Evolutionary conservation across 257 asterid species (phyloP), one percentile per base, ranked within the genome.

Genomic region (Oldenlandia corymbosa): DNA sequence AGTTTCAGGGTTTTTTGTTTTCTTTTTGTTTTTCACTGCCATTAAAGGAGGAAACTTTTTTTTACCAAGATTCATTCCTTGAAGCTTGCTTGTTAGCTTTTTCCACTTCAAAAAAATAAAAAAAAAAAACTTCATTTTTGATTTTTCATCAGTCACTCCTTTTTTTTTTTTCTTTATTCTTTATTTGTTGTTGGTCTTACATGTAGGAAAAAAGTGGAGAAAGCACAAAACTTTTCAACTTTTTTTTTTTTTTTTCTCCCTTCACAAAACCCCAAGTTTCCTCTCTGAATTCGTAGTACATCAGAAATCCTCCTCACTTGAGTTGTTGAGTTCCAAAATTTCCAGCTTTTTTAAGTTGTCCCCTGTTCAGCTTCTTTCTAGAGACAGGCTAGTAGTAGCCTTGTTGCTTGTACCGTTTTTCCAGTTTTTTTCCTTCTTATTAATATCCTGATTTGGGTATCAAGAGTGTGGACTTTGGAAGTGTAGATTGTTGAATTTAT

Each of bases 51-150:
- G 60, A 21, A 39, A 14, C n/a, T 21, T 14, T 53, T 48, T 30
- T 18, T 53, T 39, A 52, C 60, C 59, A 55, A 74, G 80, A 79
- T 81, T 81, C 83, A 81, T 80, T 85, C 39, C 82, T 77, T 79
- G 75, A 64, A 65, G 70, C 67, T 68, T 47, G 79, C 71, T 68
- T 57, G 56, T 64, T 76, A 67, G 68, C 71, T 68, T 63, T 27
- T 9, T n/a, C n/a, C n/a, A n/a, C n/a, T n/a, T n/a, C n/a, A n/a
- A n/a, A n/a, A n/a, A n/a, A n/a, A n/a, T n/a, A n/a, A n/a, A n/a
- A n/a, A n/a, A n/a, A n/a, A n/a, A n/a, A n/a, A n/a, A n/a, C 51
- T 41, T 14, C 34, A 23, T 13, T 62, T 62, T 65, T 68, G 69
- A 69, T 12, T 12, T 45, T 62, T 65, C 70, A 71, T 71, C 74